These are phyloP conservation scores for Teratosphaeria destructans DNA, from an alignment of 2,329 filamentous ascomycete genomes.

Conservation along the genomic window DNA sequence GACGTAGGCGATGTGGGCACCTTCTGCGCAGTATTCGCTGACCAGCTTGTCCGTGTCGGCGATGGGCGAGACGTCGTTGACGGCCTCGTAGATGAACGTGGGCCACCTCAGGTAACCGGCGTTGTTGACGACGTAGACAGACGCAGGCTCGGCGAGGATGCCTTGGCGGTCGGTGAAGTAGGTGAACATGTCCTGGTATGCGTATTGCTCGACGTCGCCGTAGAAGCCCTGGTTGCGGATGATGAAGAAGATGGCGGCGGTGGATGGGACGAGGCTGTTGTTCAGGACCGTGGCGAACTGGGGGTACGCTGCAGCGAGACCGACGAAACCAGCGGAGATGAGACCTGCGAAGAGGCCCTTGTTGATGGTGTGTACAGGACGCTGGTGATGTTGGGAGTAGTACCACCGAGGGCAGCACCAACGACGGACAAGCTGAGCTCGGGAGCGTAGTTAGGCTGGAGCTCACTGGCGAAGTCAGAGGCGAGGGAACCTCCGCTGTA, in stretches of 20 bases:
- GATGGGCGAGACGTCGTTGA: constrained; percentile 21
- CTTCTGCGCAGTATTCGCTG: constrained; percentile 11
- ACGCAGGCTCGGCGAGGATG: constrained; percentile 3
- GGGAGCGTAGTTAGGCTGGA: constrained; percentile 42
- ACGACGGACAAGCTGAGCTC: constrained; percentile 33
- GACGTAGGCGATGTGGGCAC: not conserved
- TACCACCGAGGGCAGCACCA: constrained; percentile 39
- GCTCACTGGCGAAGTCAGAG: constrained; percentile 40
- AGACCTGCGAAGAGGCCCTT: constrained; percentile 16
- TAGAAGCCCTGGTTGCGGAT: not conserved
- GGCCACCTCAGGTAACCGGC: constrained; percentile 5
- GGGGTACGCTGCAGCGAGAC: constrained; percentile 20
- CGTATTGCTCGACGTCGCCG: not conserved
- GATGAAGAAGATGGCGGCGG: not conserved
- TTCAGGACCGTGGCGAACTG: not conserved
- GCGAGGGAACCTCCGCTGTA: constrained; percentile 46
- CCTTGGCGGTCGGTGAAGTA: not conserved
- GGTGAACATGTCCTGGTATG: not conserved
- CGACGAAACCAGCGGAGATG: constrained; percentile 20
- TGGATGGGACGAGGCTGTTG: not conserved
- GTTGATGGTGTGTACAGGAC: constrained; percentile 27
- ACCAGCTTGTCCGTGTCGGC: constrained; percentile 21
- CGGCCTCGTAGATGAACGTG: constrained; percentile 24
- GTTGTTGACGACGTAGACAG: not conserved
- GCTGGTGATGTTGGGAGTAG: constrained; percentile 30